Percentiles rank a stretch among this genome's conserved stretches.
phyloP scores from a whole-genome alignment of 495 filamentous ascomycete genomes.

The Penicillium desertorum region DNA sequence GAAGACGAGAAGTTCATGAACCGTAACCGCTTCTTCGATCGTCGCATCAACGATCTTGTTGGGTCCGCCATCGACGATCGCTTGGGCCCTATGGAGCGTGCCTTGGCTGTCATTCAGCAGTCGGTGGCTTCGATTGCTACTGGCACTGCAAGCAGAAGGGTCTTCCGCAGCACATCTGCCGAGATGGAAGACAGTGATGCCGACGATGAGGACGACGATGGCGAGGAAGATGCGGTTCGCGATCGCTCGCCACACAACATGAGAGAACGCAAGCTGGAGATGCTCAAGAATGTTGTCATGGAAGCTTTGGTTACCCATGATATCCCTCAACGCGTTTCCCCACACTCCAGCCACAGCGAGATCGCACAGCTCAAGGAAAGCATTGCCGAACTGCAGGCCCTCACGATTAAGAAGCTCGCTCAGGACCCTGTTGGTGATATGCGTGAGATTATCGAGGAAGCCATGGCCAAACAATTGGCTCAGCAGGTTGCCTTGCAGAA shows the following conservation, averaged over 20 bases:
- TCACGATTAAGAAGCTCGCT: constrained; percentile 40
- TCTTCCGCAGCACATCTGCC: constrained; percentile 57
- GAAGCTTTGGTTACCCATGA: constrained; percentile 71
- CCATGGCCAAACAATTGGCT: constrained; percentile 40
- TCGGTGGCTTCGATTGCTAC: constrained; percentile 54
- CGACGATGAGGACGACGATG: constrained; percentile 86
- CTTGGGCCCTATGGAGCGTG: constrained; percentile 73
- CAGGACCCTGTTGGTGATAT: constrained; percentile 43
- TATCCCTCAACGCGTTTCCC: constrained; percentile 31
- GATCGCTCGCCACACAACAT: constrained; percentile 63
- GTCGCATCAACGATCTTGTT: constrained; percentile 80
- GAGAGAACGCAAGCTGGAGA: constrained; percentile 76
- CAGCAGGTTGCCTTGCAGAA: constrained; percentile 18
- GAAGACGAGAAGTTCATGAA: constrained; percentile 78
- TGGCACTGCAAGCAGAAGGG: constrained; percentile 38
- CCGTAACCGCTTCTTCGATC: constrained; percentile 79
- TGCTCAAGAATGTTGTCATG: constrained; percentile 74
- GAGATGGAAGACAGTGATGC: constrained; percentile 80
- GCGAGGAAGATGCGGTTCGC: constrained; percentile 41
- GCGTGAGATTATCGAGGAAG: constrained; percentile 49
- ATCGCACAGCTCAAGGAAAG: constrained; percentile 55
- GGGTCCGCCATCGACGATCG: constrained; percentile 73
- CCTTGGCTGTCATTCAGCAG: constrained; percentile 71
- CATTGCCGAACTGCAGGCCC: constrained; percentile 57
- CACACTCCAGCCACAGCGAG: constrained; percentile 39